These are phyloP conservation scores for Candida silvatica DNA, from an alignment of 805 yeast species.

Conservation along the genomic window DNA sequence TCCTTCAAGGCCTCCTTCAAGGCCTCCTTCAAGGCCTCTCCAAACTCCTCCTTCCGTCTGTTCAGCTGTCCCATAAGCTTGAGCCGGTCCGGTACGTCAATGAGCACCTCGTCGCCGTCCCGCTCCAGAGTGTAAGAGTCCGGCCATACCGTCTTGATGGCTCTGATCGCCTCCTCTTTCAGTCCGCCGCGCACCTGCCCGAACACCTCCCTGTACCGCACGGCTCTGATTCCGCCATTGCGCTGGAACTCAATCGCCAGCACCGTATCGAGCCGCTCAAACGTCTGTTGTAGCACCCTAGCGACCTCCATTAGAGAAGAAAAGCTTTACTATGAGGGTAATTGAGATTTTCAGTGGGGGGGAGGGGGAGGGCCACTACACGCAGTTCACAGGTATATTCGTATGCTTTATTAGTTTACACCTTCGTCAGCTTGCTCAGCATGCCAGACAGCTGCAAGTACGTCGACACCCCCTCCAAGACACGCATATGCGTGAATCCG, in stretches of 20 bases:
- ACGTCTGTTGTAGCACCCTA: too few species aligned
- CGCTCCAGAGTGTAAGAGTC: constrained; percentile 1
- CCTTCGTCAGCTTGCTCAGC: constrained; percentile 44
- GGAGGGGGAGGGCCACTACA: background rate
- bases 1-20: too few species aligned
- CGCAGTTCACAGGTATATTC: constrained; percentile 1
- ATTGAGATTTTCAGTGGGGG: background rate
- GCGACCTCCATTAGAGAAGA: too few species aligned
- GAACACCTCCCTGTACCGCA: background rate
- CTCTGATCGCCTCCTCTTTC: background rate
- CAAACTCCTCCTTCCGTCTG: background rate
- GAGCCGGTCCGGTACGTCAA: background rate
- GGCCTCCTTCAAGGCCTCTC: background rate
- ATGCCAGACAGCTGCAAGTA: constrained; percentile 81
- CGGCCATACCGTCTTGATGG: constrained; percentile 3
- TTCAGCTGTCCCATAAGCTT: background rate
- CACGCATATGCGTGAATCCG: constrained; percentile 87
- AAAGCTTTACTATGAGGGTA: background rate
- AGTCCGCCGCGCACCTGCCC: constrained; percentile 1
- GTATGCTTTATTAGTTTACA: constrained; percentile 16
- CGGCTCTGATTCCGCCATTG: background rate
- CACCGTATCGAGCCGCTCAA: constrained; percentile 1
- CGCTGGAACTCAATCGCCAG: constrained; percentile 2
- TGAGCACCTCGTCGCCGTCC: background rate
- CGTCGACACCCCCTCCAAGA: constrained; percentile 87